phyloP scores from a whole-genome alignment of 352 stramenopile genomes.

The Phytophthora meadii region DNA sequence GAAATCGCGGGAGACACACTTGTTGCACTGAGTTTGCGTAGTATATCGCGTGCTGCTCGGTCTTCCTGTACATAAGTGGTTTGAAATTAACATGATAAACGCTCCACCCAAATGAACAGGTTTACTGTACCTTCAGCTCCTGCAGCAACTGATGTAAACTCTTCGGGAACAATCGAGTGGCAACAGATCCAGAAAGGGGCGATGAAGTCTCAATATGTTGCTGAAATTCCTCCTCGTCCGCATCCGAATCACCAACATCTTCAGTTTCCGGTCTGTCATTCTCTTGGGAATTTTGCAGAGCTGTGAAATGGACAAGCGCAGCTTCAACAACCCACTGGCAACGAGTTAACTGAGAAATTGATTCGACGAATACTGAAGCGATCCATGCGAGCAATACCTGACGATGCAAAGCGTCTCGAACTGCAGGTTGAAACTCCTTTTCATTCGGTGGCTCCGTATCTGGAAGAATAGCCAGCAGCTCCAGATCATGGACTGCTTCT shows the following conservation, averaged over 20 bases:
- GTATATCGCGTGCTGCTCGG: constrained; percentile 42
- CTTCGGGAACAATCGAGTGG: constrained; percentile 34
- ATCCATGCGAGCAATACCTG: constrained; percentile 21
- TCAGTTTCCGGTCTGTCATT: constrained; percentile 32
- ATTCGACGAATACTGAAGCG: too few relatives aligned
- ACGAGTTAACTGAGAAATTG: background rate
- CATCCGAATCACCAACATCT: constrained; percentile 13
- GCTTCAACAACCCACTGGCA: constrained; percentile 30
- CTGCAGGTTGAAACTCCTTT: constrained; percentile 2
- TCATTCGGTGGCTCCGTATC: constrained; percentile 2
- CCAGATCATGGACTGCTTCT: constrained; percentile 28
- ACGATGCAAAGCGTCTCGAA: constrained; percentile 19
- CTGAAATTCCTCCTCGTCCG: constrained; percentile 14
- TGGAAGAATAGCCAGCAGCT: constrained; percentile 38
- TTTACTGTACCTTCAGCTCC: constrained; percentile 29
- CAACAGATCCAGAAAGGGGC: constrained; percentile 14
- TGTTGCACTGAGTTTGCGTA: constrained; percentile 50
- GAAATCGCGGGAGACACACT: constrained; percentile 47
- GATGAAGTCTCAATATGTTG: constrained; percentile 19
- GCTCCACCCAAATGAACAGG: background rate
- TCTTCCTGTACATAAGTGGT: constrained; percentile 37
- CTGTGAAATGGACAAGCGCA: constrained; percentile 22
- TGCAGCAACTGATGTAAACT: constrained; percentile 40
- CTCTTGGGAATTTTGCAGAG: constrained; percentile 14
- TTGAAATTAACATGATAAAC: background rate